Evolutionary conservation across 352 stramenopile species (phyloP), one percentile per base, ranked within the genome.

Genomic region (Pythium brachiatum): DNA sequence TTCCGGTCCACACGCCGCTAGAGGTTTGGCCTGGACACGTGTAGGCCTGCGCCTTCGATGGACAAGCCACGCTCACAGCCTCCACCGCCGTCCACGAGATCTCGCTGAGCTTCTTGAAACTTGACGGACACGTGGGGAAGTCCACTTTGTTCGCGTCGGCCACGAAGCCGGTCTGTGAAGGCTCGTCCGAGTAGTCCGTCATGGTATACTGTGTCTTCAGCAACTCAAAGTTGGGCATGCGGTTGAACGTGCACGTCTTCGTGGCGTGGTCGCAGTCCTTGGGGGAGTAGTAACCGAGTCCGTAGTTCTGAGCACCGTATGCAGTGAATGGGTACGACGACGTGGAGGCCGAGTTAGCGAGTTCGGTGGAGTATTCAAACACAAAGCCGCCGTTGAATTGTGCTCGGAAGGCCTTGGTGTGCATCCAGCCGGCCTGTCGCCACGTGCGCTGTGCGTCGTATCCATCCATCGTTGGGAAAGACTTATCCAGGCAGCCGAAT

Each of bases 281-380:
- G 11, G 88, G 88, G 8, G 72, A 75, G 58, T 86, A 96, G 74
- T 93, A 97, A 4, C 89, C 89, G 0, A 97, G 71, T 3, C 89
- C 89, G 56, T 96, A 97, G 64, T 95, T 93, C 62, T 92, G 75
- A 9, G 73, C 64, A 6, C 82, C 85, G 47, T 78, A 96, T 3
- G 43, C 55, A 51, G 76, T 92, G 64, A 95, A 96, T 21, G 88
- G 86, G 62, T 79, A 95, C 48, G 62, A 41, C 8, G 81, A 78
- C 1, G 69, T 66, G 12, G 62, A 51, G 34, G 79, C 83, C 0
- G 79, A 74, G 65, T 94, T 94, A 29, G 68, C 69, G n/a, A 78
- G 75, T 57, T 96, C 88, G 1, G 84, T 95, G 26, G 79, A 89
- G 64, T 81, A 96, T 68, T 95, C 86, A 55, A 95, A 96, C 0